These are phyloP conservation scores for Ceratocystis lukuohia DNA, from an alignment of 2,329 filamentous ascomycete genomes.

Conservation along the genomic window DNA sequence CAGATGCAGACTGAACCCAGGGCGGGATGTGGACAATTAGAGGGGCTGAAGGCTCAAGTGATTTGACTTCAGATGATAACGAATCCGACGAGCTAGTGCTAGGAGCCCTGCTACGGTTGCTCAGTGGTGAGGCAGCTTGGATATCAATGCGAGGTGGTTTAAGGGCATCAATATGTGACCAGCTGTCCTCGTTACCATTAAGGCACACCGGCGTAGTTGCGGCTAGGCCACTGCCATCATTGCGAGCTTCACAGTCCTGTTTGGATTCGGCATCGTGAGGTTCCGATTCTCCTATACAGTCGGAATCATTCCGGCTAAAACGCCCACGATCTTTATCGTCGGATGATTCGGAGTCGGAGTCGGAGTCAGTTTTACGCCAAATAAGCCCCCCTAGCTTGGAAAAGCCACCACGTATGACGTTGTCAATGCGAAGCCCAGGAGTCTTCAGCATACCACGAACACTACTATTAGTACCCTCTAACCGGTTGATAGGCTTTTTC, in stretches of 20 bases:
- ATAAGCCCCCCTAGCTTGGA: conserved; percentile 44
- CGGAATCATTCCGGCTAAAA: conserved; percentile 13
- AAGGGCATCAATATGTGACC: conserved; percentile 35
- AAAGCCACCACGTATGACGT: conserved; percentile 48
- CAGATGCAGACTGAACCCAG: conserved; percentile 16
- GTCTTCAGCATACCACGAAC: conserved; percentile 49
- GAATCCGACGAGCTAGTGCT: conserved; percentile 7
- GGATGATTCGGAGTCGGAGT: conserved; percentile 18
- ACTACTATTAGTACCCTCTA: conserved; percentile 37
- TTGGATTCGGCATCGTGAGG: not conserved
- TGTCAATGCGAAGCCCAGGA: conserved; percentile 53
- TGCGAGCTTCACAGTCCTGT: not conserved
- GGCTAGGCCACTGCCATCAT: not conserved
- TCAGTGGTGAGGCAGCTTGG: conserved; percentile 29
- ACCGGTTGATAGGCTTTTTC: not conserved
- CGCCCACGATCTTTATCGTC: conserved; percentile 18
- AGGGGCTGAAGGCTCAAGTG: conserved; percentile 15
- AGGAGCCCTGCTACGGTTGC: conserved; percentile 1
- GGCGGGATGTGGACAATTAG: conserved; percentile 10
- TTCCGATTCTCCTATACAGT: not conserved
- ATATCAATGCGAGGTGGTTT: conserved; percentile 39
- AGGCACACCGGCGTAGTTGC: conserved; percentile 23
- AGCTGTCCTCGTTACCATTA: conserved; percentile 28
- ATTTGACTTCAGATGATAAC: conserved; percentile 31
- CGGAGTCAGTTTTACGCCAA: conserved; percentile 38